Conservation (phyloP, 2,329 filamentous ascomycete genomes). For the Coccinonectria pachysandricola region DNA sequence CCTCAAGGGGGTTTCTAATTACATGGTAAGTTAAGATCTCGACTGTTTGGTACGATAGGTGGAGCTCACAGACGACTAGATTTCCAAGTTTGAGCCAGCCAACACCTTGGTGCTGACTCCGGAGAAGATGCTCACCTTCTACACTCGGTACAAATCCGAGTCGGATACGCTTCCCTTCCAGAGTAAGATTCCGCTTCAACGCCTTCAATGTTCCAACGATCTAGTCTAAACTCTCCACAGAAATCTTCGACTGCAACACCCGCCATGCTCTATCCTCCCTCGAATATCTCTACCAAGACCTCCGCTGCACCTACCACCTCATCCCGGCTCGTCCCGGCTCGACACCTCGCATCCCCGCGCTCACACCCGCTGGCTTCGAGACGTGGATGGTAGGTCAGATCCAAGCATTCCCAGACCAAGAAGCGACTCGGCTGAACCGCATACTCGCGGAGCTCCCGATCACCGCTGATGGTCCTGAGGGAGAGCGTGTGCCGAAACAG, state of each 20-base stretch:
- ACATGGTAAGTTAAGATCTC: constrained; percentile 46
- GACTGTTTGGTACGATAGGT: neutral
- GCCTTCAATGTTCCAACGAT: too few relatives aligned
- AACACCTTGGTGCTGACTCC: constrained; percentile 58
- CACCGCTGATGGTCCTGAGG: constrained; percentile 39
- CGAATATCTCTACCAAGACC: constrained; percentile 41
- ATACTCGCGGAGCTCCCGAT: constrained; percentile 64
- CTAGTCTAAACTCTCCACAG: too few relatives aligned
- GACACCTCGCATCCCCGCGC: constrained; percentile 48
- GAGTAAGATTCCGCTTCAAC: too few relatives aligned
- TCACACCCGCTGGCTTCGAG: constrained; percentile 59
- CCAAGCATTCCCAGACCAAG: constrained; percentile 64
- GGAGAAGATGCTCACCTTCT: constrained; percentile 64
- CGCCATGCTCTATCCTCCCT: constrained; percentile 17
- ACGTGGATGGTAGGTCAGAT: constrained; percentile 65
- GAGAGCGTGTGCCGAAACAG: constrained; percentile 69
- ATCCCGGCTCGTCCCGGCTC: constrained; percentile 42
- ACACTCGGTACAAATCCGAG: constrained; percentile 53
- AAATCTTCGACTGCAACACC: constrained; percentile 39
- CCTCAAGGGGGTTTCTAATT: constrained; percentile 60
- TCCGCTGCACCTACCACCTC: constrained; percentile 54
- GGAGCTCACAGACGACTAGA: constrained; percentile 15
- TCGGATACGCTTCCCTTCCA: constrained; percentile 60
- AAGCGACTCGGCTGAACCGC: constrained; percentile 58
- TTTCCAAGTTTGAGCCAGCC: constrained; percentile 21